Conservation (phyloP, 1,284 basidiomycete genomes). For the Cryptococcus hybrid region DNA sequence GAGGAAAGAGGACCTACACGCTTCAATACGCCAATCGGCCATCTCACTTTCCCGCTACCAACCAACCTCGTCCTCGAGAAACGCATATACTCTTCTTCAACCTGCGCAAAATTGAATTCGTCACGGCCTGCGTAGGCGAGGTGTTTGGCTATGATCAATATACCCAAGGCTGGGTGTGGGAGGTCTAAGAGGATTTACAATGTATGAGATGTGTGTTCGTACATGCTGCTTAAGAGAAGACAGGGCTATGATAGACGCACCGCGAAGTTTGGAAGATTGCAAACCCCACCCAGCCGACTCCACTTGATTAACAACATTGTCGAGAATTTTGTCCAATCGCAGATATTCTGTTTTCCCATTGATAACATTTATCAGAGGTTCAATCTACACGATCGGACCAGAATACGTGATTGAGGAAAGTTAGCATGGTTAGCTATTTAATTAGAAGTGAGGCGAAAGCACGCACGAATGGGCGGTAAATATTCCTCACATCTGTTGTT, state of each 20-base stretch:
- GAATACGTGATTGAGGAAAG: too few relatives aligned
- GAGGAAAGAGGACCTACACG: conserved; percentile 22
- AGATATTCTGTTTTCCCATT: conserved; percentile 13
- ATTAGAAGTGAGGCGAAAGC: background rate
- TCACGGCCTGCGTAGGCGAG: conserved; percentile 67
- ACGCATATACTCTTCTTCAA: conserved; percentile 48
- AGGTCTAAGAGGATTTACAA: conserved; percentile 20
- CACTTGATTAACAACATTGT: conserved; percentile 30
- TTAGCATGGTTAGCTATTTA: background rate
- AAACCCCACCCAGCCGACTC: conserved; percentile 43
- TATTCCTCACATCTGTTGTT: conserved; percentile 63
- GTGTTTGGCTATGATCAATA: conserved; percentile 59
- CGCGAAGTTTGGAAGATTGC: conserved; percentile 24
- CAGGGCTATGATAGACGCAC: conserved; percentile 2
- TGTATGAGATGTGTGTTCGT: background rate
- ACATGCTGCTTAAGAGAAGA: background rate
- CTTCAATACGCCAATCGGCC: conserved; percentile 40
- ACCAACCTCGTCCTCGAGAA: conserved; percentile 48
- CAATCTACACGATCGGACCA: conserved; percentile 18
- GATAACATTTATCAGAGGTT: conserved; percentile 29
- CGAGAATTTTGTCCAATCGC: conserved; percentile 4
- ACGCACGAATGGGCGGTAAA: conserved; percentile 66
- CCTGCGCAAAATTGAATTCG: conserved; percentile 52
- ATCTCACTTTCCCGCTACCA: conserved; percentile 45
- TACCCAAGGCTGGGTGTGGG: conserved; percentile 43